phyloP scores from a whole-genome alignment of 169 alveolate species.

The Pseudocohnilembus persalinus region DNA sequence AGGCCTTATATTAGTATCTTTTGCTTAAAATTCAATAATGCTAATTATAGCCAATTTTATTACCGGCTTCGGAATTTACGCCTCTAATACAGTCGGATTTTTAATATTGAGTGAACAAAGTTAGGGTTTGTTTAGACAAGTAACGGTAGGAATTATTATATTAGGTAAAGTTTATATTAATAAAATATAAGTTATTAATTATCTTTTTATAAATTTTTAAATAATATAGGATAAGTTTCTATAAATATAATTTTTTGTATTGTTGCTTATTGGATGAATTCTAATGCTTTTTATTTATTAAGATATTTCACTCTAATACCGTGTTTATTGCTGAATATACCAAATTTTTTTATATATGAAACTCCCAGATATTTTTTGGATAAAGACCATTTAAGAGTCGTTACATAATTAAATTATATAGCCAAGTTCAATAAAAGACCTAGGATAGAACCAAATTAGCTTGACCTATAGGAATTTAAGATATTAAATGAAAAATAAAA shows the following conservation, averaged over 20 bases:
- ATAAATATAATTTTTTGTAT: background rate
- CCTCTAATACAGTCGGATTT: background rate
- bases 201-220: too few relatives aligned
- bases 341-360: background rate
- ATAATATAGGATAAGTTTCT: background rate
- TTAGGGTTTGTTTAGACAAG: background rate
- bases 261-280: background rate
- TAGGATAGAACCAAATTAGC: background rate
- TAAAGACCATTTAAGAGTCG: background rate
- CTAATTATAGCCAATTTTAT: background rate
- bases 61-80: background rate
- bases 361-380: background rate
- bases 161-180: background rate
- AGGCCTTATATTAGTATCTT: background rate
- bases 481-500: background rate
- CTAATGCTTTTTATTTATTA: too few relatives aligned
- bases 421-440: background rate
- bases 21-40: background rate
- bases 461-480: background rate
- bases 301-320: background rate
- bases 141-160: background rate
- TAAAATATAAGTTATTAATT: too few relatives aligned
- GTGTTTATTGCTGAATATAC: background rate
- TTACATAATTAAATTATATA: too few relatives aligned
- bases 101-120: background rate